Conservation (phyloP, 2,329 filamentous ascomycete genomes). For the Calonectria naviculata region DNA sequence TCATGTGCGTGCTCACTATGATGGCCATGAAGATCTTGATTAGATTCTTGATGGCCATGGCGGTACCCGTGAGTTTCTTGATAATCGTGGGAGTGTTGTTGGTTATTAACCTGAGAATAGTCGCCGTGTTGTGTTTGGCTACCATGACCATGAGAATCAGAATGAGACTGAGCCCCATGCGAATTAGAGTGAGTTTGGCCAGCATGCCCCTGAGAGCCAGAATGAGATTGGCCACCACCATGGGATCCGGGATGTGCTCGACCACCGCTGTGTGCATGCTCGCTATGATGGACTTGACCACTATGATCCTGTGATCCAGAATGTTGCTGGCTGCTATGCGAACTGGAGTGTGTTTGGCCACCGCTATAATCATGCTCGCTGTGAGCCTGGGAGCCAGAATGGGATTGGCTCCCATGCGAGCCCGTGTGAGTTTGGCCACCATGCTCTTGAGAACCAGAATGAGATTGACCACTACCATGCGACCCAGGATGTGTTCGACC, state of each 20-base stretch:
- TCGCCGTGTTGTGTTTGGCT: neutral
- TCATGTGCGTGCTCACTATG: neutral
- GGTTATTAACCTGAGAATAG: neutral
- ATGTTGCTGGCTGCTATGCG: neutral
- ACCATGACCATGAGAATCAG: no score
- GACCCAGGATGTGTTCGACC: no score
- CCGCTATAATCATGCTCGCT: neutral
- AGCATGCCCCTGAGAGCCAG: neutral
- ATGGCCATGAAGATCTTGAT: conserved; percentile 1
- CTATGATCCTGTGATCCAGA: neutral
- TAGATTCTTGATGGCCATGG: neutral
- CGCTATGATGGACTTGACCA: neutral
- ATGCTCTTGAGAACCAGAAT: neutral
- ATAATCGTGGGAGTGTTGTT: neutral
- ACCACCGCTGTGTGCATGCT: neutral
- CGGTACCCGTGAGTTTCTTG: neutral
- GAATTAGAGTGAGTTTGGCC: no score
- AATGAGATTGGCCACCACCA: neutral
- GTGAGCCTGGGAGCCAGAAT: neutral
- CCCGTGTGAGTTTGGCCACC: neutral
- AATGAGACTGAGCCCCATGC: neutral
- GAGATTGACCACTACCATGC: neutral
- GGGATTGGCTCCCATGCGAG: neutral
- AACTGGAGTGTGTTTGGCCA: no score
- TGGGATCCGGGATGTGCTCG: neutral